A percentile compares a stretch with the other conserved stretches of the same genome.
Evolutionary conservation across 176 grass and related monocot species (phyloP).

Genomic region (Typha latifolia): DNA sequence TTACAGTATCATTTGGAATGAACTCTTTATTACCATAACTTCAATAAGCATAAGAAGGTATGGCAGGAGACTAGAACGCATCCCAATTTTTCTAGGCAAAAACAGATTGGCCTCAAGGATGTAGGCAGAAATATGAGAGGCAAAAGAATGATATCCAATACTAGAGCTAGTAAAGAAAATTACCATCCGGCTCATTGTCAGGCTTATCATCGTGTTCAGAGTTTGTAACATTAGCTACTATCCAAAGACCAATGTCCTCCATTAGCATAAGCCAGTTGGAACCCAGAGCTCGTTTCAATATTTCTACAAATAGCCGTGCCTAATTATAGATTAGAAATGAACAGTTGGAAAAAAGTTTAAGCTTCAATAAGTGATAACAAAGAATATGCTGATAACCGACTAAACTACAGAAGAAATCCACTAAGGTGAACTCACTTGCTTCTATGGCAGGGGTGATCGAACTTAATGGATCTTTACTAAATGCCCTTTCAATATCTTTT

Average conservation of each 20-base stretch:
- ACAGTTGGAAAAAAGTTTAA: background rate
- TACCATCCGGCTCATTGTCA: slow-evolving; percentile 84
- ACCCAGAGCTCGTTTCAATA: slow-evolving; percentile 49
- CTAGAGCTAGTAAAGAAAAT: slow-evolving; percentile 13
- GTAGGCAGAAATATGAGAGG: background rate
- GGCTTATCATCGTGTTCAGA: slow-evolving; percentile 69
- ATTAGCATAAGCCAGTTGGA: slow-evolving; percentile 62
- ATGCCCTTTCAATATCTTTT: slow-evolving; percentile 40
- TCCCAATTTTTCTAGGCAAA: background rate
- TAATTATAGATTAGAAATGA: slow-evolving; percentile 16
- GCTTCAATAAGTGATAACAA: background rate
- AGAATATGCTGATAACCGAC: background rate
- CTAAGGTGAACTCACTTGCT: slow-evolving; percentile 42
- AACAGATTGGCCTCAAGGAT: background rate
- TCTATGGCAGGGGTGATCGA: slow-evolving; percentile 41
- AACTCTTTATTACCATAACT: background rate
- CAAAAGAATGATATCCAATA: background rate
- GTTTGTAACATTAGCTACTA: slow-evolving; percentile 50
- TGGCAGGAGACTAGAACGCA: background rate
- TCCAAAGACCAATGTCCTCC: slow-evolving; percentile 76
- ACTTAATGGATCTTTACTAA: slow-evolving; percentile 35
- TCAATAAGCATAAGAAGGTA: background rate
- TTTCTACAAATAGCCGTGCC: slow-evolving; percentile 33
- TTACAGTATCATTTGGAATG: slow-evolving; percentile 5
- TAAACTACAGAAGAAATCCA: background rate